A percentile compares a stretch with the other conserved stretches of the same genome.
phyloP scores from a whole-genome alignment of 495 filamentous ascomycete genomes.

The Haplographium delicatum region DNA sequence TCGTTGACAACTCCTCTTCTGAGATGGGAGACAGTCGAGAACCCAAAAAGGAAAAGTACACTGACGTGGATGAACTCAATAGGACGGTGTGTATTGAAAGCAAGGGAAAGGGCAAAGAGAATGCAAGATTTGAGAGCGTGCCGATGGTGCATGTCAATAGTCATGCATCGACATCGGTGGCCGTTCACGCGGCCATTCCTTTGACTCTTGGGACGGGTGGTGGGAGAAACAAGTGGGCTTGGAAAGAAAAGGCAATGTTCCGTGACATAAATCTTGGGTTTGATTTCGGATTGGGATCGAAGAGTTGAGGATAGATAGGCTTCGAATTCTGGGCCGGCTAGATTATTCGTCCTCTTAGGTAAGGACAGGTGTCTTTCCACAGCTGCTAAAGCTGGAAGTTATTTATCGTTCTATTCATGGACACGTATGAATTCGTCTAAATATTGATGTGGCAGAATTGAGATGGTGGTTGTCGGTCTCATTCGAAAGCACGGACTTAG shows the following conservation, averaged over 20 bases:
- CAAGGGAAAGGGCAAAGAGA: constrained; percentile 17
- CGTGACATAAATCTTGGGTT: constrained; percentile 27
- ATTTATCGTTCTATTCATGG: no score
- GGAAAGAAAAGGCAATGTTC: constrained; percentile 29
- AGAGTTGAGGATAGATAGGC: background rate
- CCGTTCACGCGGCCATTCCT: background rate
- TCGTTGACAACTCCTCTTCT: background rate
- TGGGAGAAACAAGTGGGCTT: constrained; percentile 21
- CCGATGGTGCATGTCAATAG: background rate
- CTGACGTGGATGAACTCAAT: constrained; percentile 15
- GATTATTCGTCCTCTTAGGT: no score
- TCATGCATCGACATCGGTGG: background rate
- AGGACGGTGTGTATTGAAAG: constrained; percentile 18
- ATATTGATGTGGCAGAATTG: no score
- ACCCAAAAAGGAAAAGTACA: constrained; percentile 1
- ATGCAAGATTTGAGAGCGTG: background rate
- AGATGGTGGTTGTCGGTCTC: no score
- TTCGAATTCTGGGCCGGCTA: no score
- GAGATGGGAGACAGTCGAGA: background rate
- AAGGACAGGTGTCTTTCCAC: no score
- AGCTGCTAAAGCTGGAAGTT: no score
- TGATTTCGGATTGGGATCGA: constrained; percentile 25
- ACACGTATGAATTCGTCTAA: no score
- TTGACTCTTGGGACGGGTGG: background rate
- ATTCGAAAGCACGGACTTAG: no score